phyloP scores from a whole-genome alignment of 2,329 filamentous ascomycete species.

The Epichloe sp. region DNA sequence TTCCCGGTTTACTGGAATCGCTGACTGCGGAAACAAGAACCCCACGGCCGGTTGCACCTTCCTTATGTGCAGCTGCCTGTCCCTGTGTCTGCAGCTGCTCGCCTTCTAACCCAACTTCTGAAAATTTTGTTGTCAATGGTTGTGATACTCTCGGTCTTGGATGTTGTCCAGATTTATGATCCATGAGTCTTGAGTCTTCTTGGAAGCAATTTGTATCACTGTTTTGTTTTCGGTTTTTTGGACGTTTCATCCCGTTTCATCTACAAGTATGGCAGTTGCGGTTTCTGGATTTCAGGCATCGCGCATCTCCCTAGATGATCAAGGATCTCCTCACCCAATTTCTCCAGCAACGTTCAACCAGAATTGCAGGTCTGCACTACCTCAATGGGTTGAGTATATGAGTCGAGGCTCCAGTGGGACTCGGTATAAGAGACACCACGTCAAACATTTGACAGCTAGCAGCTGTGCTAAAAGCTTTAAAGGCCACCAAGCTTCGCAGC shows the following conservation, averaged over 20 bases:
- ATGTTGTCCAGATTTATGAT: constrained; percentile 19
- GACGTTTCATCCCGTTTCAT: constrained; percentile 13
- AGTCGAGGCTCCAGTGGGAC: background rate
- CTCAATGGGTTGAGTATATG: background rate
- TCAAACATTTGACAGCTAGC: constrained; percentile 12
- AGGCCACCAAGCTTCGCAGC: background rate
- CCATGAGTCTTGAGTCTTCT: constrained; percentile 15
- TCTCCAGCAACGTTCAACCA: background rate
- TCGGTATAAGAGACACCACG: background rate
- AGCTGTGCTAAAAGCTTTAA: constrained; percentile 4
- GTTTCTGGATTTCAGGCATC: constrained; percentile 13
- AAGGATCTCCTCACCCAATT: background rate
- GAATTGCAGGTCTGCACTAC: background rate
- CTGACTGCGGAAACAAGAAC: background rate
- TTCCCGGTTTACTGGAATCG: background rate
- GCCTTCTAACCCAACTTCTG: constrained; percentile 5
- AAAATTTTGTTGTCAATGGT: constrained; percentile 22
- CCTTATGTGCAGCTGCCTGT: background rate
- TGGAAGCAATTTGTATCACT: constrained; percentile 23
- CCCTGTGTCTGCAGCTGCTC: background rate
- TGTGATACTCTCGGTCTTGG: constrained; percentile 17
- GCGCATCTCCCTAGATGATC: constrained; percentile 1
- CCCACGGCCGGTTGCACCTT: background rate
- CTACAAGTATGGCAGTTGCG: constrained; percentile 21
- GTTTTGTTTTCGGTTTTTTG: constrained; percentile 24